Base-by-base conservation (phyloP, 2,329 filamentous ascomycete genomes). In the Alternaria sp. region DNA sequence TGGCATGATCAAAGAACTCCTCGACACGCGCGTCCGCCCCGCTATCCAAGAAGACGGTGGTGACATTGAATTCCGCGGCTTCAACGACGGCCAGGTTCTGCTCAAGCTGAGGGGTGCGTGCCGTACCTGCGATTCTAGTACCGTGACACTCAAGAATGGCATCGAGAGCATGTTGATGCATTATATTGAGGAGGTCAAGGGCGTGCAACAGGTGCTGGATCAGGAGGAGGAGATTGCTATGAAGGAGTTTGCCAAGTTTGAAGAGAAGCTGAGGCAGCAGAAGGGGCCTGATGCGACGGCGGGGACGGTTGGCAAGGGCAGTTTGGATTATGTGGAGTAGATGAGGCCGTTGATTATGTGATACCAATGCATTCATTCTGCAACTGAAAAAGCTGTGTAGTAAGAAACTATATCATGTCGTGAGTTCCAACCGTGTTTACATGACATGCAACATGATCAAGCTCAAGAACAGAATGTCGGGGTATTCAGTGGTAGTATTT, bases 1-100 rank as follows among this genome's bases (percentile, higher is more conserved):
- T 9, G 91, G 93, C 60, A 98, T 98, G 95, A 98, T 99, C 81
- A 97, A 98, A 83, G 95, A 99, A 81, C 83, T 99, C 32, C 85
- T 99, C 36, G 95, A 99, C 81, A 99, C 95, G 27, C 86, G 95
- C 64, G 97, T 99, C 74, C 87, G 95, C 44, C 95, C 95, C 0
- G 92, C 94, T 1, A 99, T 99, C 65, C 95, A 98, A 79, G 95
- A 98, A 78, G 95, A 99, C 70, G 95, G 95, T 49, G 95, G 95
- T 46, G 95, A 99, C 78, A 98, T 99, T 74, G 95, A 99, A 79
- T 96, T 94, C 78, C 85, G 92, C 18, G 94, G 94, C 1, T 98
- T 98, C 73, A 87, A 93, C 68, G 86, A 93, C 70, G 95, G 95
- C 0, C 87, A 90, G 64, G 95, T 97, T n/a, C 78, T 88, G 71